Base-by-base conservation (phyloP, 2,329 filamentous ascomycete genomes). In the Ascocoryne sarcoides region DNA sequence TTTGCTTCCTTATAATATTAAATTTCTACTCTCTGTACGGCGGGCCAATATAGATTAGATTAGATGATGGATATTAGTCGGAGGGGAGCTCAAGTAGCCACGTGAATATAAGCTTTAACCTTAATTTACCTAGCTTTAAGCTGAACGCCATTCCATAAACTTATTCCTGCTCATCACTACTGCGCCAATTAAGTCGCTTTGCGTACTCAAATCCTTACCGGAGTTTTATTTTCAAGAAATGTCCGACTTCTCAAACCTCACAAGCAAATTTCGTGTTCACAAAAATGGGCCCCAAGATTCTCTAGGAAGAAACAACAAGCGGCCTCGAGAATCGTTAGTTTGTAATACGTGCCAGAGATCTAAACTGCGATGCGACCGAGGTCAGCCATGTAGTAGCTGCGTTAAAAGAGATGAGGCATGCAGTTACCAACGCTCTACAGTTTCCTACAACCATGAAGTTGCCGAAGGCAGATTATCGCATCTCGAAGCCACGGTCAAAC, bases 361-460 rank as follows among this genome's bases (percentile, higher is more conserved):
- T n/a, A 53, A 53, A 36, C 17, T 53, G 14, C 44, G 44, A 42
- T 53, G 50, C 32, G 50, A 53, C 36, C 48, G 45, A 10, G 35
- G 21, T 4, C 26, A 43, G 12, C 50, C 50, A 16, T 53, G 50
- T 35, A 31, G 36, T n/a, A 42, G 36, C 20, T 53, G 50, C 19
- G n/a, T 45, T 15, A 43, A 39, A 18, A 44, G 44, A 39, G 42
- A 42, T 21, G 36, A 37, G 4, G 52, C 52, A 12, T 53, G 50
- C 39, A 37, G 18, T 17, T 51, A 51, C 32, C 36, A 38, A 14
- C 15, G 28, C 10, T 20, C 17, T 17, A 10, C 29, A 7, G 18
- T n/a, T 34, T 3, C 20, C 37, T 21, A n/a, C 15, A 14, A 17
- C 12, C 10, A 29, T 28, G 26, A 37, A 20, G n/a, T 33, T 14